Base-by-base conservation (phyloP, 2,329 filamentous ascomycete species). In the Alternaria ethzedia region DNA sequence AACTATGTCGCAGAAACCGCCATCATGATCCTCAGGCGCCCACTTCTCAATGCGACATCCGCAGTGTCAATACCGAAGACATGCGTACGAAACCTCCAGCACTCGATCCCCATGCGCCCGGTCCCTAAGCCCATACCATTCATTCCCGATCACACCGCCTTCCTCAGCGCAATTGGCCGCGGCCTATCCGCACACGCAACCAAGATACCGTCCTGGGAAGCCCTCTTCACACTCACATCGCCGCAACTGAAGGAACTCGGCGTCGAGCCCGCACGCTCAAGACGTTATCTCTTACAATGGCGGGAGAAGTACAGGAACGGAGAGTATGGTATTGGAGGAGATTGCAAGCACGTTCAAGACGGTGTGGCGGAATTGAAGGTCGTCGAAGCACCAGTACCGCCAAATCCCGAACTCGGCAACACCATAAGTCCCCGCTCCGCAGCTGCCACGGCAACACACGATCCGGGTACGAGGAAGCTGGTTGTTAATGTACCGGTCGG, bases 191-290 rank as follows among this genome's bases (percentile, higher is more conserved):
- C 91, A 76, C 93, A 97, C 83, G 88, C 91, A 52, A 85, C 88
- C 81, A 98, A 98, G 81, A 93, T 99, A 73, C 89, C 92, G 3
- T 90, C 91, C 11, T 98, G 96, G 96, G 91, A 96, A 57, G 88
- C 92, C 6, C 88, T 99, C 49, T 98, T 98, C 86, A 90, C 90
- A 49, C 85, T 96, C 68, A 90, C 88, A 21, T 93, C 92, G 17
- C 80, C 85, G 47, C 90, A 98, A 81, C 86, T 99, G 69, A 89
- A 90, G 69, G 78, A 95, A 72, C 86, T 96, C 17, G 95, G 96
- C 59, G 86, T 98, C 66, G 95, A 98, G 79, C 93, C 94, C 13
- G 87, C 95, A 17, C 90, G 95, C 47, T 88, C 89, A 69, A 88
- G 96, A 66, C 86, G 90, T 61, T 99, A 98, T 77, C 87, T 99